Conservation (phyloP, 352 stramenopile genomes). For the Halophytophthora batemanensis region DNA sequence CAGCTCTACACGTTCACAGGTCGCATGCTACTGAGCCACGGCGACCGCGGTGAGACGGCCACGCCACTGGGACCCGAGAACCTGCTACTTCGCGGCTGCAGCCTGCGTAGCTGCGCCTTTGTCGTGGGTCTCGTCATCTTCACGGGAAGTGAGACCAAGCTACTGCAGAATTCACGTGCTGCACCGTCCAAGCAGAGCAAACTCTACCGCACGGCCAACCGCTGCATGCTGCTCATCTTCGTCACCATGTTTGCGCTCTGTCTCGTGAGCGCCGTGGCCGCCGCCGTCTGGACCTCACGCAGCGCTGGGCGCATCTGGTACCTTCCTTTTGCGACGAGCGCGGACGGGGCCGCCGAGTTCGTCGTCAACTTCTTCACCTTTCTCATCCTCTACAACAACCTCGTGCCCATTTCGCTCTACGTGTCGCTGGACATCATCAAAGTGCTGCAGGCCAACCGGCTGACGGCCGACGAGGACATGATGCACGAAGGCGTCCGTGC, state of each 20-base stretch:
- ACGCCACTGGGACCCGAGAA: conserved; percentile 65
- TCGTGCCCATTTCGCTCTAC: conserved; percentile 96
- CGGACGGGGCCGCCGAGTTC: conserved; percentile 28
- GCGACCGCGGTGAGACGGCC: conserved; percentile 16
- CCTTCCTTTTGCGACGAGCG: conserved; percentile 36
- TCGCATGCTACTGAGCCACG: conserved; percentile 35
- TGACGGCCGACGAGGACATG: conserved; percentile 88
- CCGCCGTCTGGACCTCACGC: conserved; percentile 29
- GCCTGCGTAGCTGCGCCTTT: conserved; percentile 94
- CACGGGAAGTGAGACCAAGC: conserved; percentile 86
- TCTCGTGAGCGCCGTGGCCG: conserved; percentile 40
- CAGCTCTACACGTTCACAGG: conserved; percentile 76
- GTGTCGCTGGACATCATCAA: conserved; percentile 94
- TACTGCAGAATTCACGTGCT: conserved; percentile 71
- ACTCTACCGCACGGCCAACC: conserved; percentile 76
- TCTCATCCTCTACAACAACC: conserved; percentile 93
- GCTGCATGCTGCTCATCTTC: conserved; percentile 77
- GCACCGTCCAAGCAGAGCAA: conserved; percentile 87
- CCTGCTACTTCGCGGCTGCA: conserved; percentile 91
- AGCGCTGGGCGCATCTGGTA: conserved; percentile 49
- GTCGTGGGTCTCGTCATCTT: conserved; percentile 92
- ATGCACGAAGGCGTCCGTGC: conserved; percentile 66
- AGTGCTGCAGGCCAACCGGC: conserved; percentile 83
- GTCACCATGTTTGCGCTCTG: conserved; percentile 64
- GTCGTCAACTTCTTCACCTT: conserved; percentile 89